Conservation (phyloP, 305 asterid species). For the Fraxinus latifolia region DNA sequence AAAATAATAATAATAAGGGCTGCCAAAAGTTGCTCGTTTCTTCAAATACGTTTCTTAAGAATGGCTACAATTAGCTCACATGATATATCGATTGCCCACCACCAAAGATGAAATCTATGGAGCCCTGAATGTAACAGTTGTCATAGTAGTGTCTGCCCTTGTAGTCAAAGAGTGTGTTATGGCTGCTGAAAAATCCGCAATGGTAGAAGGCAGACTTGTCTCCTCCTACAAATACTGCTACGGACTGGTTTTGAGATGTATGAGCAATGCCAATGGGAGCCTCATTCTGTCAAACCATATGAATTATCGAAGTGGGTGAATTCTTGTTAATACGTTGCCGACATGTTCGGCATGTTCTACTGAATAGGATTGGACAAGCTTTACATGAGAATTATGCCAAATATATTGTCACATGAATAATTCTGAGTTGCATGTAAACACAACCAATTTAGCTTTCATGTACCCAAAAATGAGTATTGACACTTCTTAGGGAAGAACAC, state of each 20-base stretch:
- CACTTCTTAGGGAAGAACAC: background rate
- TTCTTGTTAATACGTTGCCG: background rate
- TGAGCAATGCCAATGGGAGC: slow-evolving; percentile 37
- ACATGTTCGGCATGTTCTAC: background rate
- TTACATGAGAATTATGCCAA: background rate
- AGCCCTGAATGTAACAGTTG: slow-evolving; percentile 68
- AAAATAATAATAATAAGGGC: background rate
- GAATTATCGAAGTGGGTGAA: slow-evolving; percentile 1
- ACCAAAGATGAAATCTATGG: slow-evolving; percentile 72
- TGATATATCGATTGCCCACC: slow-evolving; percentile 64
- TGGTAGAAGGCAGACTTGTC: slow-evolving; percentile 72
- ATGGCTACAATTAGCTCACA: slow-evolving; percentile 31
- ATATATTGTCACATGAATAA: background rate
- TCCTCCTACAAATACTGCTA: slow-evolving; percentile 63
- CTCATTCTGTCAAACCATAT: slow-evolving; percentile 41
- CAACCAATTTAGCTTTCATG: background rate
- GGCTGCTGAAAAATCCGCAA: slow-evolving; percentile 67
- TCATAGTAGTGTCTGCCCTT: slow-evolving; percentile 77
- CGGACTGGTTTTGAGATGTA: slow-evolving; percentile 45
- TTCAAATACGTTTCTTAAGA: background rate
- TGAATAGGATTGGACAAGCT: background rate
- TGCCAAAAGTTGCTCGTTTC: background rate
- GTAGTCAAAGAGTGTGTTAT: slow-evolving; percentile 67
- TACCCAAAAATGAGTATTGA: background rate
- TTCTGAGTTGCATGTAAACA: background rate